Conservation (phyloP, 768 basidiomycete genomes). For the Thelephora ganbajun region DNA sequence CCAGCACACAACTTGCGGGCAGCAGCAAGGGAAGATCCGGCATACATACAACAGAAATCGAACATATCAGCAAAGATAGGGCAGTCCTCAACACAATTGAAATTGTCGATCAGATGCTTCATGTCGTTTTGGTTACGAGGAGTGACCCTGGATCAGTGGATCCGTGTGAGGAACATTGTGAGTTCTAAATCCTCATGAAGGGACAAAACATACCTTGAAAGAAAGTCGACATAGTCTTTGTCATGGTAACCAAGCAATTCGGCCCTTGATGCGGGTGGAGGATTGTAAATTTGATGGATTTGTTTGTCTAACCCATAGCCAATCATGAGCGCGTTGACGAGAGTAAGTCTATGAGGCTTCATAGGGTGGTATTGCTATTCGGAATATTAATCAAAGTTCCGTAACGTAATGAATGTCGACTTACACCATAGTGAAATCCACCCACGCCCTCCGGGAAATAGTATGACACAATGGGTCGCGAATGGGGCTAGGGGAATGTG, state of each 20-base stretch:
- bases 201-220: constrained; percentile 52
- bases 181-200: not conserved
- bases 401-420: constrained; percentile 11
- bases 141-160: constrained; percentile 48
- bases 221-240: constrained; percentile 88
- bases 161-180: constrained; percentile 1
- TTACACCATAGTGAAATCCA: constrained; percentile 90
- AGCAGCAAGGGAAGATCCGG: constrained; percentile 83
- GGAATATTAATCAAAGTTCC: constrained; percentile 4
- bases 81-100: constrained; percentile 96
- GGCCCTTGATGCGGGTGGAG: constrained; percentile 74
- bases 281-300: constrained; percentile 85
- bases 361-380: constrained; percentile 91
- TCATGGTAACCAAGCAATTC: constrained; percentile 91
- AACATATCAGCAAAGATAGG: constrained; percentile 93
- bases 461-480: constrained; percentile 85
- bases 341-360: constrained; percentile 92
- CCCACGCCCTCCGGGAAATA: constrained; percentile 93
- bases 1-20: constrained; percentile 79
- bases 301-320: constrained; percentile 94
- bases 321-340: constrained; percentile 91
- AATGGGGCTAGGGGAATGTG: constrained; percentile 44
- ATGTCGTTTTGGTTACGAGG: constrained; percentile 59
- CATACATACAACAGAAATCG: constrained; percentile 88
- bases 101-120: constrained; percentile 66